phyloP scores from a whole-genome alignment of 768 basidiomycete species.

The Russula virescens region DNA sequence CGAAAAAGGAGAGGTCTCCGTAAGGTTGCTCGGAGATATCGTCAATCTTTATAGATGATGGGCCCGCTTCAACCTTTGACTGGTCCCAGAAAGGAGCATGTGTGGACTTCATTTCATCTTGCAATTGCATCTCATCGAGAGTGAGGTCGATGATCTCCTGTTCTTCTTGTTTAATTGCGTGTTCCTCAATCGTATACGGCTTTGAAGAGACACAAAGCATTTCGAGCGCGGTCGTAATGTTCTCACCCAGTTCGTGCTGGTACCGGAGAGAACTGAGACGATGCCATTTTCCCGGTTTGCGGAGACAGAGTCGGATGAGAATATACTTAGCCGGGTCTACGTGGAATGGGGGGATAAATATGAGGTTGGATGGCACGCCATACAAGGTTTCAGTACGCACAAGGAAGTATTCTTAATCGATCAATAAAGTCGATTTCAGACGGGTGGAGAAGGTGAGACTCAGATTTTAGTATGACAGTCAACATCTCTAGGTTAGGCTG shows the following conservation, averaged over 20 bases:
- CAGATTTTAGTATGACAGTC: slow-evolving; percentile 42
- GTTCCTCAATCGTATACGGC: slow-evolving; percentile 13
- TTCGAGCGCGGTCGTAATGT: slow-evolving; percentile 38
- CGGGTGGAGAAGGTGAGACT: slow-evolving; percentile 46
- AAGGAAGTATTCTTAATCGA: slow-evolving; percentile 41
- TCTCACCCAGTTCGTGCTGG: slow-evolving; percentile 37
- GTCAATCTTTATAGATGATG: slow-evolving; percentile 10
- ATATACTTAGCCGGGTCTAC: slow-evolving; percentile 56
- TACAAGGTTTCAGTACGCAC: slow-evolving; percentile 35
- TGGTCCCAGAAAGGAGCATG: neutral
- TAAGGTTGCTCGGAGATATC: slow-evolving; percentile 14
- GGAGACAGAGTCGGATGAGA: slow-evolving; percentile 54
- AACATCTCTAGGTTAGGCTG: slow-evolving; percentile 45
- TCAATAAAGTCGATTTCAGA: slow-evolving; percentile 43
- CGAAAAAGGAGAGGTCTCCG: slow-evolving; percentile 31
- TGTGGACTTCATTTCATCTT: slow-evolving; percentile 9
- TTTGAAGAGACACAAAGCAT: slow-evolving; percentile 35
- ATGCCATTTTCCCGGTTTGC: slow-evolving; percentile 53
- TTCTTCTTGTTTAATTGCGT: slow-evolving; percentile 26
- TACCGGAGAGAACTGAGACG: slow-evolving; percentile 43
- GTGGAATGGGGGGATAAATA: neutral
- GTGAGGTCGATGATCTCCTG: slow-evolving; percentile 36
- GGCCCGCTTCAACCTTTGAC: slow-evolving; percentile 6
- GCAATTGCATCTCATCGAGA: slow-evolving; percentile 27
- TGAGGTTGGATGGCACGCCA: neutral